Evolutionary conservation across 1,284 basidiomycete species (phyloP), one percentile per base, ranked within the genome.

Genomic region (Trametes sp.): DNA sequence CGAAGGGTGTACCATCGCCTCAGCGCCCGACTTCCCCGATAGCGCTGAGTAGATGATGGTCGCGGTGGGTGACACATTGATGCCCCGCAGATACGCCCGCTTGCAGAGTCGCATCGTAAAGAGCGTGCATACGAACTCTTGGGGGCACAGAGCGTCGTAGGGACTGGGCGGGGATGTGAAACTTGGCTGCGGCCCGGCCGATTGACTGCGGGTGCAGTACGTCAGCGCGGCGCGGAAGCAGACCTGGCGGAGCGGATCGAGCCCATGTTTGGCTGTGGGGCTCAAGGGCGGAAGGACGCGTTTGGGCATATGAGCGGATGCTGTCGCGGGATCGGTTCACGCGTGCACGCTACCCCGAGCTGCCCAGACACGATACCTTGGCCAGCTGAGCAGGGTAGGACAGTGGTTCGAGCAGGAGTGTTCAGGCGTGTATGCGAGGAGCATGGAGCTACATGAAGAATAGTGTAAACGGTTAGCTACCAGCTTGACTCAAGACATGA

Each of bases 251-350:
- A 16, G 11, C 28, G 14, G 45, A 29, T 33, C 53, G 41, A 8
- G 41, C 28, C 24, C 23, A 16, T 11, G 31, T 11, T 31, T 13
- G 24, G 49, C 13, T 19, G 11, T 3, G 51, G 13, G 51, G 35
- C n/a, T n/a, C n/a, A n/a, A 21, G 51, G 2, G 44, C 54, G 54
- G 54, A 46, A 56, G 54, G 21, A 16, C 44, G 57, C 8, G n/a
- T 52, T 46, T 23, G 57, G 57, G 21, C 29, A 45, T 13, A 44
- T 33, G 33, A 24, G 49, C 58, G 58, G 58, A 54, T 54, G 58
- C 58, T 41, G 51, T 54, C 51, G 51, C 42, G 19, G 8, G 24
- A 16, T 23, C 19, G 45, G 38, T 36, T 24, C 35, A 19, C n/a
- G 35, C 35, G 21, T 31, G 11, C 35, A 36, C 16, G 10, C 35